Evolutionary conservation across 176 grass and related monocot genomes (phyloP), one percentile per base, ranked within the genome.

Genomic region (Juncus effusus): DNA sequence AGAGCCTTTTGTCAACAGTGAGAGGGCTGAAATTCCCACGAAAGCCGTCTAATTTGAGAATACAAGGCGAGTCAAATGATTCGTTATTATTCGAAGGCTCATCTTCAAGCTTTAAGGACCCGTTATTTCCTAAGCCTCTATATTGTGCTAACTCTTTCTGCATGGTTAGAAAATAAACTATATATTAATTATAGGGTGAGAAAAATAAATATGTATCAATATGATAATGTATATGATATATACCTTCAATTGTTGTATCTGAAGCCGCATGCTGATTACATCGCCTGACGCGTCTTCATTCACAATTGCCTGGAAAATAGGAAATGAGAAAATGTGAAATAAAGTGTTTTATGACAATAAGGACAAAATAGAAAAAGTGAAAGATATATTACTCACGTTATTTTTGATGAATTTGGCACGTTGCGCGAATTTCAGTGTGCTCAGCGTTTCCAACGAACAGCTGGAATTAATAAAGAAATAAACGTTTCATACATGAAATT

Each of bases 201-300:
- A n/a, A n/a, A n/a, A n/a, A n/a, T n/a, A n/a, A n/a, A n/a, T n/a
- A n/a, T n/a, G n/a, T n/a, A n/a, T n/a, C n/a, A n/a, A n/a, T n/a
- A 67, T 68, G 44, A 47, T 40, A 55, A 76, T 61, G 7, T 58
- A 13, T 38, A 80, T 80, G 36, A 3, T 56, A 62, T 41, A 62
- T 84, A 99, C 94, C 94, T 99, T 93, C 60, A 99, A 77, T 45
- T 93, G 78, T 72, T 99, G 94, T 58, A 99, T 90, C 75, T 89
- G 88, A 78, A 99, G 68, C 54, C 88, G 85, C 94, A 99, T 93
- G 80, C 75, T 99, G 62, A 99, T 71, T 47, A 99, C 76, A 57
- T 99, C 88, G 45, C 94, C 94, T 68, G 85, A 99, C 16, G 94
- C 94, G 80, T 99, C 94, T 82, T 99, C 94, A 70, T 93, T 99